A percentile compares a stretch with the other conserved stretches of the same genome.
These are phyloP conservation scores for Calocera viscosa DNA, from an alignment of 768 basidiomycete species.

Conservation along the genomic window DNA sequence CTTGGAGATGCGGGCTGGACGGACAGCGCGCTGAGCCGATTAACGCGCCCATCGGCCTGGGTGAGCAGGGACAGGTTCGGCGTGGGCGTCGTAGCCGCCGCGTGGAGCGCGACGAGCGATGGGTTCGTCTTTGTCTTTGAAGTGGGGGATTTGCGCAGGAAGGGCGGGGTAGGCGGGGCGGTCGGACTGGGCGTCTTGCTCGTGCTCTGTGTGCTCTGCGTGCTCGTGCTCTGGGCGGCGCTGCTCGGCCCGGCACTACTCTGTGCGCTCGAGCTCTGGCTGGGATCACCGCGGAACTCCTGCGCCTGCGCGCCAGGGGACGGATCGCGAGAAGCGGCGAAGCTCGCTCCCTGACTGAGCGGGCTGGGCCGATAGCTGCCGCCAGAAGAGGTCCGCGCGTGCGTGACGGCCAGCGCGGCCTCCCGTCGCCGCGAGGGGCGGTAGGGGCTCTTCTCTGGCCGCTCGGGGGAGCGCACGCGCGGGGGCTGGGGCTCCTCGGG, in stretches of 20 bases:
- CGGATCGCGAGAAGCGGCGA: background rate
- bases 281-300: no score
- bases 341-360: background rate
- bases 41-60: background rate
- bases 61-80: slow-evolving; percentile 3
- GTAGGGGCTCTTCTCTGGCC: background rate
- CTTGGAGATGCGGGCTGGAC: background rate
- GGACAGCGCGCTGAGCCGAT: background rate
- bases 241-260: no score
- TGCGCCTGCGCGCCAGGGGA: no score
- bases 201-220: background rate
- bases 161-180: background rate
- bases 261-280: no score
- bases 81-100: background rate
- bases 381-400: background rate
- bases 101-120: background rate
- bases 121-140: background rate
- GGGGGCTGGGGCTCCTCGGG: background rate
- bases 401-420: background rate
- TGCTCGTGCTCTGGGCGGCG: no score
- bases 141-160: background rate
- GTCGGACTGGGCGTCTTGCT: background rate
- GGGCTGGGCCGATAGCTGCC: background rate
- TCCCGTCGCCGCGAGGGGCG: background rate
- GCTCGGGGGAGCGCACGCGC: background rate